Base-by-base conservation (phyloP, 768 basidiomycete species). In the Mycena epipterygia region DNA sequence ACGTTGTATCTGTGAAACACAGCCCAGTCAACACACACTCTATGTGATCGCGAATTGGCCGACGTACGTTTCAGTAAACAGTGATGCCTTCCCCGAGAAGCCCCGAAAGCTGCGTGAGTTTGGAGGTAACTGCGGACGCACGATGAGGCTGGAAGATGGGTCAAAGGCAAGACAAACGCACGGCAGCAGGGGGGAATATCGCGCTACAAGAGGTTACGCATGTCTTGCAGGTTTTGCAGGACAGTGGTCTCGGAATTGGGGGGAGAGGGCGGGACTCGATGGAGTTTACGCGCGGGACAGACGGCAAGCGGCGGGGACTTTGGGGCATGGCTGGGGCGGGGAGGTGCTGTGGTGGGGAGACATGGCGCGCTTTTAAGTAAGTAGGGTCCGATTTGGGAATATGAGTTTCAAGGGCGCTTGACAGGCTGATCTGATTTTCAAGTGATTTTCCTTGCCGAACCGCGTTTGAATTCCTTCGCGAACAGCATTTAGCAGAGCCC, bases 11-110 rank as follows among this genome's bases (percentile, higher is more conserved):
- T 90, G 76, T 30, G 46, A 27, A 48, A 59, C 57, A 35, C 55
- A 37, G 44, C 33, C 48, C 70, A 48, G 61, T 64, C 48, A 55
- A 52, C n/a, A 57, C 25, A 61, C 55, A 51, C 39, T 27, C 16
- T 9, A n/a, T 39, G n/a, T 5, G 33, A 12, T 9, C 23, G 29
- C 49, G 30, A 66, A 66, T 29, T 44, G 23, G 49, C 23, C 27
- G 11, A 81, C 86, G 58, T 75, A 90, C 89, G 83, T 85, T 76
- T 89, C 85, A 16, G 83, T 88, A 77, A 90, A 89, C 12, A 91
- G 79, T 1, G 86, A 88, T 6, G 89, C 90, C 78, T 87, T 89
- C 52, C 89, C 89, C 17, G 83, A 83, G 75, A 88, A 88, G 6
- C 89, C 90, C 59, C 82, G 82, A 78, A 89, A 90, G 25, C 83